Conservation (phyloP, 2,329 filamentous ascomycete species). For the Colletotrichum musicola region DNA sequence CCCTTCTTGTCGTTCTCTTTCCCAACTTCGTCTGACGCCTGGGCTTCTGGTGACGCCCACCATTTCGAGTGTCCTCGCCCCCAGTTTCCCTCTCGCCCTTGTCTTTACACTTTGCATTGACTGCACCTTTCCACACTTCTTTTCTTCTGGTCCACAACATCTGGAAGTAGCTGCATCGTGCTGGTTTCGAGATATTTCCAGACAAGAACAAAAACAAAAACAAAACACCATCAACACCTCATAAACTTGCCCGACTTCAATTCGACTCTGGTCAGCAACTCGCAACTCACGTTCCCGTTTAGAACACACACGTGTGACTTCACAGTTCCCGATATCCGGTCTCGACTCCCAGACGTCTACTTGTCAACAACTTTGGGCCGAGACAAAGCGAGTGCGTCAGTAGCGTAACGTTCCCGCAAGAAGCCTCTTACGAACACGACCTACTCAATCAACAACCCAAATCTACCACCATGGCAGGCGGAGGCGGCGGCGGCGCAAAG, state of each 20-base stretch:
- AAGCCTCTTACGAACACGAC: neutral
- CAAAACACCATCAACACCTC: neutral
- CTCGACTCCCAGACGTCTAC: too few relatives aligned
- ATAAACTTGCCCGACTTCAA: neutral
- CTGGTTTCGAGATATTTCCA: constrained; percentile 30
- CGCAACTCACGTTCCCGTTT: neutral
- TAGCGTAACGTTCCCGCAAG: neutral
- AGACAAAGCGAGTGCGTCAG: neutral
- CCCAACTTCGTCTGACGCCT: neutral
- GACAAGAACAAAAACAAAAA: neutral
- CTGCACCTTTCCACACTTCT: constrained; percentile 21
- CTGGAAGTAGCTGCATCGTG: constrained; percentile 20
- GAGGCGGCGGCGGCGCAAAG: constrained; percentile 36
- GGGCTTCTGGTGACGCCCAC: constrained; percentile 10
- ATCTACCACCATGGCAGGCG: constrained; percentile 23
- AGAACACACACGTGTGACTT: too few relatives aligned
- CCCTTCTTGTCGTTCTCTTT: too few relatives aligned
- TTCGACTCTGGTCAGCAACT: neutral
- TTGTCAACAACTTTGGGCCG: neutral
- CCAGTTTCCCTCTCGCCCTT: constrained; percentile 1
- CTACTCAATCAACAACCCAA: neutral
- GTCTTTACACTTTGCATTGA: constrained; percentile 28
- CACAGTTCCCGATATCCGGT: too few relatives aligned
- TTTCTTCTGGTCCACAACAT: neutral
- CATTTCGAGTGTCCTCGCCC: neutral